Evolutionary conservation across 2,329 filamentous ascomycete genomes (phyloP), one percentile per base, ranked within the genome.

Genomic region (Coniella lustricola): DNA sequence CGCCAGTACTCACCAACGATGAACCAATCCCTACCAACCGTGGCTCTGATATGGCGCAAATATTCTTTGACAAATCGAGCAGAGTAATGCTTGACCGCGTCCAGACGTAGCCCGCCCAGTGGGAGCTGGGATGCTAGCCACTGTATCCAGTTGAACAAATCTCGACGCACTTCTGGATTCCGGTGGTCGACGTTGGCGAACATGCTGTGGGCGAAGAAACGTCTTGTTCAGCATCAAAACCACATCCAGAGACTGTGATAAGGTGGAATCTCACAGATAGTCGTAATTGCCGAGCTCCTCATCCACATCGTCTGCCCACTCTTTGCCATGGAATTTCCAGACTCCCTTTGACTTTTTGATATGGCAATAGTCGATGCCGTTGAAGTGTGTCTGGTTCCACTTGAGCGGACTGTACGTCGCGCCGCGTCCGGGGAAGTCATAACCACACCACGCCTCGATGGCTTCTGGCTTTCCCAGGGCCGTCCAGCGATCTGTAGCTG

Each of bases 1-100:
- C 74, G 74, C 82, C 83, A 87, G 60, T 82, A 86, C 58, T 88
- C 84, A 9, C 81, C 84, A 1, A 88, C 77, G 14, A 85, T 67
- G 58, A 86, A 83, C 63, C 81, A 79, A 13, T 75, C 65, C 12
- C 71, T 64, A 3, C 75, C 75, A 7, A 60, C 58, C 1, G 48
- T 50, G 9, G 50, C 35, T n/a, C 59, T 51, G n/a, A 65, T 53
- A 34, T 59, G 55, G 0, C 20, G 40, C 7, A 65, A 39, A 3
- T 65, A 56, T 20, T 63, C 60, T 7, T 59, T 57, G 39, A 60
- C 45, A 41, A 66, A 67, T n/a, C 46, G 44, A 14, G 59, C 59
- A 18, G 60, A 63, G 52, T 62, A 66, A 53, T 65, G 64, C 50
- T 66, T 64, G 45, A 64, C 59, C n/a, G 65, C 65, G 48, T 67